Conservation (phyloP, 306 rosid species). For the Ochetophila trinervis region DNA sequence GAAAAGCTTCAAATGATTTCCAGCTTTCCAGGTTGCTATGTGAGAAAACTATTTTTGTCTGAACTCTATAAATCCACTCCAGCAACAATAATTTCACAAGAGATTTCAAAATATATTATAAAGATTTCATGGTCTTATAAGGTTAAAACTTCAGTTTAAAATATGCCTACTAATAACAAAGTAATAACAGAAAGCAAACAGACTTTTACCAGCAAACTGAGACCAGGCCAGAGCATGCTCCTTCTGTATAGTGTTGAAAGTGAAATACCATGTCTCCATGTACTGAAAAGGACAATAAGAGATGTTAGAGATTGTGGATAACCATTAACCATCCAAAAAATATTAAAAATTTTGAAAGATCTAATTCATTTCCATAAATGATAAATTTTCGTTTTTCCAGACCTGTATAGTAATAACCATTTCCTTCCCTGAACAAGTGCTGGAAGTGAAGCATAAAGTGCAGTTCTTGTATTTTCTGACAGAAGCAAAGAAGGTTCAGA, state of each 20-base stretch:
- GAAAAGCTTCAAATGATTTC: neutral
- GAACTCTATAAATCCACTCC: neutral
- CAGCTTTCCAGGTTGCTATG: neutral
- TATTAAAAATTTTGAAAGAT: slow-evolving; percentile 3
- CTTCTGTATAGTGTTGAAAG: slow-evolving; percentile 80
- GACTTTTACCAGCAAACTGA: slow-evolving; percentile 70
- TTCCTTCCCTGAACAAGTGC: slow-evolving; percentile 84
- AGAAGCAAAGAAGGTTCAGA: slow-evolving; percentile 82
- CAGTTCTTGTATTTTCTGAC: slow-evolving; percentile 46
- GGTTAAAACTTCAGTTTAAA: slow-evolving; percentile 8
- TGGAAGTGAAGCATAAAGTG: slow-evolving; percentile 76
- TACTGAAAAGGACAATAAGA: slow-evolving; percentile 45
- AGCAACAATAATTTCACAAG: neutral
- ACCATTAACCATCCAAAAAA: slow-evolving; percentile 6
- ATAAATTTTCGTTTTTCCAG: slow-evolving; percentile 16
- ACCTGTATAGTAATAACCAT: slow-evolving; percentile 89
- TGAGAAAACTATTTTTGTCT: neutral
- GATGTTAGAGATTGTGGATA: neutral
- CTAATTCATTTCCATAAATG: slow-evolving; percentile 3
- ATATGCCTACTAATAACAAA: neutral
- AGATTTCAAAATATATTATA: neutral
- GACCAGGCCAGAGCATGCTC: slow-evolving; percentile 87
- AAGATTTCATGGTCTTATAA: neutral
- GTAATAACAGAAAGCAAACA: slow-evolving; percentile 7
- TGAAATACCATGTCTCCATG: slow-evolving; percentile 89